Evolutionary conservation across 169 alveolate genomes (phyloP).

Genomic region (Cryptosporidium baileyi): DNA sequence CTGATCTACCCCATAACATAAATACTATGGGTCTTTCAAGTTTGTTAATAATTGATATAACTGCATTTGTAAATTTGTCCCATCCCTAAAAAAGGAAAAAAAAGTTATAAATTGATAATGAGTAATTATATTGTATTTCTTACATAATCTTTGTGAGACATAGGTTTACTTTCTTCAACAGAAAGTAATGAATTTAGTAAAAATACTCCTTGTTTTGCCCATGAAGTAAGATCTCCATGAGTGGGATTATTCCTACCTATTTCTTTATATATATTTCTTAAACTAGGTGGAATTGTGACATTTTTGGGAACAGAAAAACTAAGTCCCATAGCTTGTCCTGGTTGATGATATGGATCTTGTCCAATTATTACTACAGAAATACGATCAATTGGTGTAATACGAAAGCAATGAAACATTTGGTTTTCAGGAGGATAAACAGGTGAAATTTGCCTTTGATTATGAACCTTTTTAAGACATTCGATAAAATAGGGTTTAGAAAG

Average conservation of each 20-base stretch:
- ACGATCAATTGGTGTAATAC: conserved; percentile 79
- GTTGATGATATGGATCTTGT: conserved; percentile 97
- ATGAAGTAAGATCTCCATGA: conserved; percentile 96
- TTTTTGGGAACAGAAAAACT: conserved; percentile 95
- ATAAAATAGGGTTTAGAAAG: conserved; percentile 78
- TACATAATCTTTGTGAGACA: conserved; percentile 88
- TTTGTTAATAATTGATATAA: conserved; percentile 82
- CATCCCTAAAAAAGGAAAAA: conserved; percentile 84
- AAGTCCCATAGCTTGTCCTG: conserved; percentile 94
- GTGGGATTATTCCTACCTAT: conserved; percentile 81
- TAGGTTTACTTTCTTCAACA: conserved; percentile 89
- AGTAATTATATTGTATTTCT: neutral
- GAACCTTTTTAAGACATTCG: conserved; percentile 77
- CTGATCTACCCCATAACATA: conserved; percentile 91
- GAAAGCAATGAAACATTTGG: conserved; percentile 85
- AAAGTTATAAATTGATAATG: neutral
- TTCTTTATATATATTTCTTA: conserved; percentile 94
- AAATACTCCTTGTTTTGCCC: conserved; percentile 99
- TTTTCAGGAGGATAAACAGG: conserved; percentile 85
- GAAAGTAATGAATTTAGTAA: conserved; percentile 94
- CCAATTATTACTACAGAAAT: conserved; percentile 95
- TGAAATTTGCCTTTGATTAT: conserved; percentile 76
- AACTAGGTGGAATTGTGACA: conserved; percentile 95
- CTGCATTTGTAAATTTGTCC: conserved; percentile 89
- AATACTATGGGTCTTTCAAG: conserved; percentile 85